Evolutionary conservation across 2,329 filamentous ascomycete species (phyloP), one percentile per base, ranked within the genome.

Genomic region (Fusarium annulatum): DNA sequence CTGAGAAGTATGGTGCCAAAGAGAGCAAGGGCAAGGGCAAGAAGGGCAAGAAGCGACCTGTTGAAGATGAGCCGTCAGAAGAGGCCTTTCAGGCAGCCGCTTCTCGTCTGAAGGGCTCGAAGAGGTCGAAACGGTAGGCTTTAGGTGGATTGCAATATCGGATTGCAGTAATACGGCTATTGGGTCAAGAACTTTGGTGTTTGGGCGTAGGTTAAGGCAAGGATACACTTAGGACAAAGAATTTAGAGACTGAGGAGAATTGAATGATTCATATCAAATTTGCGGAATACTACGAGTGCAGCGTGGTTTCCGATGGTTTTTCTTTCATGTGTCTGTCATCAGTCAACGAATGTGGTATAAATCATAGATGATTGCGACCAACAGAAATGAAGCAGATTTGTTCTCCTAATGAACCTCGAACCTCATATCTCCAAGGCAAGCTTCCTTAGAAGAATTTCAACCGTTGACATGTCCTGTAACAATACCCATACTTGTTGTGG

Each of bases 1-100:
- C 94, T 65, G 93, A 91, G 55, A 97, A 96, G 83, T 97, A 97
- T 80, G 84, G 86, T 34, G 84, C 85, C 12, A 79, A 79, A 19
- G 78, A 78, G 56, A 77, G 79, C 58, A 85, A 86, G 68, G 74
- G 80, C 56, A 85, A 86, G 67, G 73, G 80, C 0, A 86, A 86
- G 81, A 90, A 88, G 78, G 86, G 85, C 16, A 90, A 88, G 79
- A 85, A 87, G 73, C 84, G 82, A 33, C 81, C 79, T 1, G 85
- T 89, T 2, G 92, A 94, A 75, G 91, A 93, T 69, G 88, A 89
- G 78, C 88, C 89, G 3, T 88, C 87, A 1, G 90, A 92, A 71
- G 89, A 90, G 75, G 88, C 87, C 1, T 91, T 91, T 64, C 86
- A 90, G 67, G 87, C 86, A 10, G 87, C 89, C 9, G 88, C 88